Conservation (phyloP, 176 grass and related monocot species). For the Oryza nivara region DNA sequence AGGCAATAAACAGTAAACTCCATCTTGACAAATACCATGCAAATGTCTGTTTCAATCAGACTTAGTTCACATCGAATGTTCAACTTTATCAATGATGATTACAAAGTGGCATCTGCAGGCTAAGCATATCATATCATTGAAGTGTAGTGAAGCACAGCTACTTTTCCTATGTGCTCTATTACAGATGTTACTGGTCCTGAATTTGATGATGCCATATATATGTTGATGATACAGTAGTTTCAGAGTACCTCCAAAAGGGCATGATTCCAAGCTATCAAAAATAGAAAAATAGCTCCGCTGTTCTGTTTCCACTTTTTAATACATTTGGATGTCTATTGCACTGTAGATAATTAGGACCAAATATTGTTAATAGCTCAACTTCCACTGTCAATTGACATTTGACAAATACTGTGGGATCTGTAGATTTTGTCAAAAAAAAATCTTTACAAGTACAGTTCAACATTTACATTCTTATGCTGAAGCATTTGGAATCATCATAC, state of each 20-base stretch:
- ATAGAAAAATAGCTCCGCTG: not conserved
- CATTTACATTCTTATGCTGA: not conserved
- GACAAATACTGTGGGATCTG: not conserved
- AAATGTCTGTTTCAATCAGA: not conserved
- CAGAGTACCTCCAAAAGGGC: not conserved
- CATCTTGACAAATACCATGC: not conserved
- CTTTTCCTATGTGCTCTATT: not conserved
- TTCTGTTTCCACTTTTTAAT: not conserved
- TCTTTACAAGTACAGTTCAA: not conserved
- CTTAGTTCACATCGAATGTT: not conserved
- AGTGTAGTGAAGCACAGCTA: not conserved
- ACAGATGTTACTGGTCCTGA: not conserved
- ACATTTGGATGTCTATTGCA: not conserved
- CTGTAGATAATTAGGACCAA: not conserved
- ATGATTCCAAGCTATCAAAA: not conserved
- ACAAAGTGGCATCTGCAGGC: not conserved
- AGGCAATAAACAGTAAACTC: not conserved
- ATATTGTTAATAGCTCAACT: not conserved
- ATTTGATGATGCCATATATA: not conserved
- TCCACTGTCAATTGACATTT: not conserved
- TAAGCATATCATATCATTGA: not conserved
- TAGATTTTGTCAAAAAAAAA: not conserved
- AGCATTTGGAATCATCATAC: not conserved
- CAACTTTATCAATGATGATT: not conserved
- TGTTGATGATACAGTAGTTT: not conserved